These are phyloP conservation scores for Pythium phragmiticola DNA, from an alignment of 352 stramenopile genomes.

Conservation along the genomic window DNA sequence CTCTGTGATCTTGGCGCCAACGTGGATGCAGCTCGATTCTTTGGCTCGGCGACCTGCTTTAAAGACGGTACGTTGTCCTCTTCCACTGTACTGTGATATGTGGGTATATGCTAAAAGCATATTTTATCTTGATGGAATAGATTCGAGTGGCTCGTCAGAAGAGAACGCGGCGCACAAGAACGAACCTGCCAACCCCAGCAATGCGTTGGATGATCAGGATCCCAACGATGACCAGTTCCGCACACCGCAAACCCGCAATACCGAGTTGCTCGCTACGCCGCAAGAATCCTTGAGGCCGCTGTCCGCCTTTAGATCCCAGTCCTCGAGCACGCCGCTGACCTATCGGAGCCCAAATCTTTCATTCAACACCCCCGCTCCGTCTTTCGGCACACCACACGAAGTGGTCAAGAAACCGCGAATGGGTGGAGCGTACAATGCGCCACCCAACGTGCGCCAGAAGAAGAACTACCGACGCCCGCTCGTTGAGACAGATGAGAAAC, in stretches of 20 bases:
- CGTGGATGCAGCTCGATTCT: constrained; percentile 63
- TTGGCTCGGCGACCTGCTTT: constrained; percentile 43
- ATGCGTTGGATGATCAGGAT: neutral
- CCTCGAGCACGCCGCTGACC: constrained; percentile 2
- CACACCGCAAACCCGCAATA: constrained; percentile 16
- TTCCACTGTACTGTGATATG: neutral
- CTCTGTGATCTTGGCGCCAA: constrained; percentile 91
- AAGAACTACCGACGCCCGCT: constrained; percentile 54
- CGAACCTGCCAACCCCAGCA: neutral
- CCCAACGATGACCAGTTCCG: constrained; percentile 19
- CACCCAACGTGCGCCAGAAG: constrained; percentile 36
- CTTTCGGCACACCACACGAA: constrained; percentile 27
- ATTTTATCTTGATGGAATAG: constrained; percentile 2
- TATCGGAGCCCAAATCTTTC: constrained; percentile 21
- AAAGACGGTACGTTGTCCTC: constrained; percentile 3
- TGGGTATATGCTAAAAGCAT: neutral
- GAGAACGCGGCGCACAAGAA: constrained; percentile 7
- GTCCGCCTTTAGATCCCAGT: neutral
- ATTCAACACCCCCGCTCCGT: constrained; percentile 10
- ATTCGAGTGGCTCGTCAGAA: constrained; percentile 3
- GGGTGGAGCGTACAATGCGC: constrained; percentile 28
- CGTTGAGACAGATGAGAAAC: constrained; percentile 56
- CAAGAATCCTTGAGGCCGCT: constrained; percentile 3
- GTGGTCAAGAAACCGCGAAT: constrained; percentile 61
- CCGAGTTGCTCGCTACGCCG: constrained; percentile 3